Percentiles rank a stretch among this genome's conserved stretches.
phyloP scores from a whole-genome alignment of 768 basidiomycete genomes.

The Cantharellus cinnabarinus region DNA sequence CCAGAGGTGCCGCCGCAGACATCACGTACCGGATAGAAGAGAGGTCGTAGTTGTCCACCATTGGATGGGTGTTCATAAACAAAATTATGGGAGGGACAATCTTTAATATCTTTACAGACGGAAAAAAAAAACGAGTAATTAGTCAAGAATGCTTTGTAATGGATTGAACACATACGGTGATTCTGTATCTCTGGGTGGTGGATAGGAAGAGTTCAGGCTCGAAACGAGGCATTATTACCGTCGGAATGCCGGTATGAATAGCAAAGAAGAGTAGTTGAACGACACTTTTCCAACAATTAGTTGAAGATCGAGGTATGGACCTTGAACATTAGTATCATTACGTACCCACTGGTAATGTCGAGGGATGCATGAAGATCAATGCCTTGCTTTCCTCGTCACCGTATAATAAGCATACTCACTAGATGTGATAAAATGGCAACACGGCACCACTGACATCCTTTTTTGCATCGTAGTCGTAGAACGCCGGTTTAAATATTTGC shows the following conservation, averaged over 20 bases:
- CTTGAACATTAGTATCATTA: no score
- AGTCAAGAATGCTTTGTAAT: background rate
- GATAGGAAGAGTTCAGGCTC: conserved; percentile 16
- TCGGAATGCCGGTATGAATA: conserved; percentile 7
- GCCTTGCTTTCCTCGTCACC: background rate
- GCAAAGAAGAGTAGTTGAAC: background rate
- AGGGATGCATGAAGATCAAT: background rate
- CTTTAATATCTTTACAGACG: conserved; percentile 16
- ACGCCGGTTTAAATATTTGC: background rate
- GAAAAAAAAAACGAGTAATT: background rate
- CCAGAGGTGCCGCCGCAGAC: conserved; percentile 64
- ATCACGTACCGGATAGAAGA: conserved; percentile 34
- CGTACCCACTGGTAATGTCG: no score
- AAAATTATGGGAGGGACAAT: conserved; percentile 77
- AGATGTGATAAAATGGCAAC: conserved; percentile 8
- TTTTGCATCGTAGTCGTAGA: conserved; percentile 7
- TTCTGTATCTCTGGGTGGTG: conserved; percentile 16
- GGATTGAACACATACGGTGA: background rate
- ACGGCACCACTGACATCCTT: conserved; percentile 2
- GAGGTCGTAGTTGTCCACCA: conserved; percentile 37
- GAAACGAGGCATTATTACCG: conserved; percentile 17
- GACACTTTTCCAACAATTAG: background rate
- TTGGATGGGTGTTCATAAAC: conserved; percentile 42
- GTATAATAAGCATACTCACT: conserved; percentile 3
- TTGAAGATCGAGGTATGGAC: background rate